phyloP scores from a whole-genome alignment of 495 filamentous ascomycete species.

The Cercophora sp. region DNA sequence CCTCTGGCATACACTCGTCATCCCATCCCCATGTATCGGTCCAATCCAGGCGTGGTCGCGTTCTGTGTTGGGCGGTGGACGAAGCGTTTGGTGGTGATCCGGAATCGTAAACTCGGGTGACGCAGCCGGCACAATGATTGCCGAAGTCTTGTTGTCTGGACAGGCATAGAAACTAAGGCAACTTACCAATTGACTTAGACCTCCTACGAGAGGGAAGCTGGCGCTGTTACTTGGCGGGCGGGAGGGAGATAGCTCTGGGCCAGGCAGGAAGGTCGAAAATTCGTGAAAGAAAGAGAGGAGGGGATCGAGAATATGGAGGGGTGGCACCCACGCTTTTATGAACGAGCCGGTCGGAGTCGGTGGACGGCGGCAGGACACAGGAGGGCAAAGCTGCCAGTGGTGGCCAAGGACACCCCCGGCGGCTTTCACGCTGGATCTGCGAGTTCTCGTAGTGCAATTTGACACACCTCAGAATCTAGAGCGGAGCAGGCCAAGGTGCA shows the following conservation, averaged over 20 bases:
- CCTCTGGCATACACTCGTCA: too few relatives aligned
- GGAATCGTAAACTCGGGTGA: too few relatives aligned
- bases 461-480: conserved; percentile 18
- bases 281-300: conserved; percentile 24
- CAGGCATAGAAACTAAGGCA: too few relatives aligned
- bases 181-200: conserved; percentile 30
- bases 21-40: too few relatives aligned
- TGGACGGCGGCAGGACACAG: conserved; percentile 7
- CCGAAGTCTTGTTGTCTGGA: too few relatives aligned
- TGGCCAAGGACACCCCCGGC: conserved; percentile 14
- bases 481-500: conserved; percentile 25
- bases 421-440: conserved; percentile 16
- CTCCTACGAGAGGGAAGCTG: conserved; percentile 15
- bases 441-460: conserved; percentile 23
- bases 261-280: conserved; percentile 15
- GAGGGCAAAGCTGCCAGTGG: conserved; percentile 5
- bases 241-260: conserved; percentile 15
- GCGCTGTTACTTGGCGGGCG: conserved; percentile 11
- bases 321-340: conserved; percentile 26
- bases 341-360: conserved; percentile 12
- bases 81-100: too few relatives aligned
- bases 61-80: too few relatives aligned
- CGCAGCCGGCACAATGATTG: too few relatives aligned
- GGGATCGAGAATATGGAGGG: conserved; percentile 11
- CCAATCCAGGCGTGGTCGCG: too few relatives aligned